These are phyloP conservation scores for Cryphonectria japonica DNA, from an alignment of 2,329 filamentous ascomycete genomes.

Conservation along the genomic window DNA sequence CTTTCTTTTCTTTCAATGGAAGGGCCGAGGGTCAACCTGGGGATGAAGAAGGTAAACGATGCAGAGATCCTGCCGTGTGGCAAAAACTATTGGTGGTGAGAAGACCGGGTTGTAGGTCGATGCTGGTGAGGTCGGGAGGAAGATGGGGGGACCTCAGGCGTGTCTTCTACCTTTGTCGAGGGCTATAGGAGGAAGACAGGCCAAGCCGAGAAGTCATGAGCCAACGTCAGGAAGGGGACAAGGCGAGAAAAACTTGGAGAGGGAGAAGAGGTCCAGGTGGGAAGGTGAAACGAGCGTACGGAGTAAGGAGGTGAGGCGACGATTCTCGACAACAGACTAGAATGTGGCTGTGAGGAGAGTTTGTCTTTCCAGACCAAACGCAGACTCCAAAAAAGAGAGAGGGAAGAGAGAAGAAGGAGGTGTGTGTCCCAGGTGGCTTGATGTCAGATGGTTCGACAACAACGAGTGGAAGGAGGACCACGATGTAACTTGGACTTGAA, in stretches of 20 bases:
- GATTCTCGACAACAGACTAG: conserved; percentile 29
- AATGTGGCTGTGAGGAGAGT: conserved; percentile 21
- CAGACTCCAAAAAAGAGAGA: conserved; percentile 25
- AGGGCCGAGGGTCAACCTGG: conserved; percentile 63
- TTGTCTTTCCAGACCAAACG: conserved; percentile 22
- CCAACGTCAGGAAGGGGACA: conserved; percentile 29
- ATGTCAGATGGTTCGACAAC: conserved; percentile 27
- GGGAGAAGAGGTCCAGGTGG: conserved; percentile 30
- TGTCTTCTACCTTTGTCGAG: conserved; percentile 10
- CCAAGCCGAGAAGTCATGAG: conserved; percentile 30
- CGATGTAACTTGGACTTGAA: conserved; percentile 12
- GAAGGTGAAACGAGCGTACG: conserved; percentile 36
- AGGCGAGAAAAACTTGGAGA: conserved; percentile 29
- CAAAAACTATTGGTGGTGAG: conserved; percentile 18
- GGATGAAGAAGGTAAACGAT: conserved; percentile 46
- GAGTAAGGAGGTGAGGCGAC: conserved; percentile 32
- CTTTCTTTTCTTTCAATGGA: conserved; percentile 24
- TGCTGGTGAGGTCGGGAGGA: conserved; percentile 8
- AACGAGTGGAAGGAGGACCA: conserved; percentile 22
- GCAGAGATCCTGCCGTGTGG: conserved; percentile 31
- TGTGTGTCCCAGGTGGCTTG: conserved; percentile 24
- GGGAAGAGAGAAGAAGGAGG: background rate
- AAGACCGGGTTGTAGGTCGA: conserved; percentile 12
- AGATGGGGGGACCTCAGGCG: background rate
- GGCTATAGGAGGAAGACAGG: conserved; percentile 22